These are phyloP conservation scores for Cudoniella acicularis DNA, from an alignment of 495 filamentous ascomycete species.

Conservation along the genomic window DNA sequence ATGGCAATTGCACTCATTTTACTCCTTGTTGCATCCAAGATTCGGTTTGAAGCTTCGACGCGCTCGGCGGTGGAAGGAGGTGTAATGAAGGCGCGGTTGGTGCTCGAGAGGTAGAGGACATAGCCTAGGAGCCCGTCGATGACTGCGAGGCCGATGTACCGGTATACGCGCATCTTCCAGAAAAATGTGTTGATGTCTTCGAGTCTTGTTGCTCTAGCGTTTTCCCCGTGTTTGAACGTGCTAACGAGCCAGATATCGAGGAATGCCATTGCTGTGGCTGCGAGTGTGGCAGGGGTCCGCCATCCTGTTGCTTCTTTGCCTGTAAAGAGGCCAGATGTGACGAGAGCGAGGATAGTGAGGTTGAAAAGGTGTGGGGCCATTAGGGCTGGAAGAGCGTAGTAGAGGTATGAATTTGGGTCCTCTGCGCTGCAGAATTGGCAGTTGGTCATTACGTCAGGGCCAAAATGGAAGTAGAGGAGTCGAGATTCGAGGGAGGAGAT, in stretches of 20 bases:
- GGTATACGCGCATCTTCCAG: constrained; percentile 59
- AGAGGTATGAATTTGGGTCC: constrained; percentile 65
- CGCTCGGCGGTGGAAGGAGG: constrained; percentile 43
- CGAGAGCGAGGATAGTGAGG: constrained; percentile 62
- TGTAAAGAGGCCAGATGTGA: constrained; percentile 52
- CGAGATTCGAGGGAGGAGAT: constrained; percentile 67
- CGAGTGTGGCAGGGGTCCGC: constrained; percentile 65
- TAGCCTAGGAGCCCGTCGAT: constrained; percentile 58
- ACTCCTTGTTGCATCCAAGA: constrained; percentile 36
- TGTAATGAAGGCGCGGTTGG: constrained; percentile 58
- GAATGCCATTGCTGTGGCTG: constrained; percentile 52
- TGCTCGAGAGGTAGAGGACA: constrained; percentile 69
- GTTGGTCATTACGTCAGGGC: constrained; percentile 62
- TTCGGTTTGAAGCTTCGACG: constrained; percentile 38
- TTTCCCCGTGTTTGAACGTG: constrained; percentile 58
- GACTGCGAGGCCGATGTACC: constrained; percentile 54
- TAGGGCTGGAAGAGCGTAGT: constrained; percentile 75
- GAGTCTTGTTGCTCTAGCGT: constrained; percentile 52
- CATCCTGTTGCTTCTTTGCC: constrained; percentile 59
- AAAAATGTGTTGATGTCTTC: constrained; percentile 62
- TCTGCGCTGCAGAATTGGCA: constrained; percentile 84
- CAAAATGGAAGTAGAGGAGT: constrained; percentile 78
- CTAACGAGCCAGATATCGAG: constrained; percentile 58
- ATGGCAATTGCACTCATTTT: constrained; percentile 49
- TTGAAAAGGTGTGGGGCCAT: constrained; percentile 76